Evolutionary conservation across 495 filamentous ascomycete genomes (phyloP), one percentile per base, ranked within the genome.

Genomic region (Astrothelium macrocarpum): DNA sequence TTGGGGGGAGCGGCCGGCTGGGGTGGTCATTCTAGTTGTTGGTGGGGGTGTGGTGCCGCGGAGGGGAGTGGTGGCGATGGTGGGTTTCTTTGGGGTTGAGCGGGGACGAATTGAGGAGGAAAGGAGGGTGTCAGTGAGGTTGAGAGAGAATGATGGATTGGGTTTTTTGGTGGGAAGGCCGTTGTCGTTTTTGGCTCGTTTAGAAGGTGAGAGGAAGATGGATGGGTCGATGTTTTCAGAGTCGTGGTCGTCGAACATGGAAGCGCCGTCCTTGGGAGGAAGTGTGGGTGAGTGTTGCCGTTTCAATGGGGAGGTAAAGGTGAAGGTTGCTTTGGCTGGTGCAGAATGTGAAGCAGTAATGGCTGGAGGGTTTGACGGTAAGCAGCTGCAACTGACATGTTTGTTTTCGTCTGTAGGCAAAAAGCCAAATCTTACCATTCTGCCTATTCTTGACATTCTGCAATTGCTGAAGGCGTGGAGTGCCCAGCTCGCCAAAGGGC

Each of bases 181-280:
- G 32, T 82, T 81, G 64, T 80, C 79, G 61, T 83, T 85, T 77
- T 95, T 96, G 23, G 83, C 77, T 63, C 84, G 76, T 78, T 89
- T 87, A 60, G 71, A 68, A 28, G 90, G 80, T 14, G 79, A 78
- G 43, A 75, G 81, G 70, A 85, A 84, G 62, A 82, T 71, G 28
- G 76, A 64, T 0, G 91, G 91, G 69, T 92, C 90, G 65, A 95
- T 80, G 70, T 96, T 97, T 78, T 97, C 91, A 9, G 80, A 74
- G 71, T 95, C 84, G 62, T 79, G 77, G 20, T 82, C 78, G 63
- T 82, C 78, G 60, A 78, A 75, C 29, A 70, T 34, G 60, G 62
- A 46, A 39, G 10, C 0, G 25, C 49, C 49, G 25, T 29, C 49
- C 25, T 56, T 56, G 49, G 25, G 2, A 56, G 49, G 25, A 9